Evolutionary conservation across 2,329 filamentous ascomycete genomes (phyloP), one percentile per base, ranked within the genome.

Genomic region (Penicillium occitanis): DNA sequence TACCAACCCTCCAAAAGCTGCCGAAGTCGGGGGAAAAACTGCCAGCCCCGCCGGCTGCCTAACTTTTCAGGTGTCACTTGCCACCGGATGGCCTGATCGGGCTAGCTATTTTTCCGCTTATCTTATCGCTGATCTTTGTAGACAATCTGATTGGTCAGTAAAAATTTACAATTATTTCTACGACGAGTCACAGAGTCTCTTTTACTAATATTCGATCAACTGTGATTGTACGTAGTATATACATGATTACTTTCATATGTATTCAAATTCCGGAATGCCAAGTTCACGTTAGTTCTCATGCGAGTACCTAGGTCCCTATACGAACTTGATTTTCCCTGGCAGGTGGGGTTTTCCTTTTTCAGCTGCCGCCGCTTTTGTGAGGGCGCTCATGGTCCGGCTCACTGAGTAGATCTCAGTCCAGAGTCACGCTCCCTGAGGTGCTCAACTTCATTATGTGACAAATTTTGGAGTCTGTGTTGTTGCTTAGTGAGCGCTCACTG

Each of bases 21-120:
- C 65, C 65, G 65, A 66, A 62, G 44, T 66, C 65, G 65, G 64
- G 55, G 37, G 25, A 30, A 33, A 46, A 33, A 53, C 10, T 30
- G n/a, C 17, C 25, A 40, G 33, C 53, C 55, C 63, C 63, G 22
- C 59, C 40, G 57, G 5, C 13, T 63, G 65, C 65, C 65, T 63
- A 22, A 44, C 3, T 53, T 60, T 37, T 66, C 59, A 55, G 64
- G 64, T 51, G 25, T 14, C 6, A 25, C 2, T 66, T 59, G 64
- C 64, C 64, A 66, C 64, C 30, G 13, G 17, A 14, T 1, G 40
- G 10, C 25, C 61, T 1, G 14, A 44, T 44, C 40, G 17, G 61
- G 61, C 25, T 63, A 63, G 25, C 7, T 1, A 19, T 3, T 44
- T 22, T 55, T 22, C 60, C n/a, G 33, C 8, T 51, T 51, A 44